Percentiles rank a stretch among this genome's conserved stretches.
These are phyloP conservation scores for Puccinia hordei DNA, from an alignment of 1,284 basidiomycete genomes.

Conservation along the genomic window DNA sequence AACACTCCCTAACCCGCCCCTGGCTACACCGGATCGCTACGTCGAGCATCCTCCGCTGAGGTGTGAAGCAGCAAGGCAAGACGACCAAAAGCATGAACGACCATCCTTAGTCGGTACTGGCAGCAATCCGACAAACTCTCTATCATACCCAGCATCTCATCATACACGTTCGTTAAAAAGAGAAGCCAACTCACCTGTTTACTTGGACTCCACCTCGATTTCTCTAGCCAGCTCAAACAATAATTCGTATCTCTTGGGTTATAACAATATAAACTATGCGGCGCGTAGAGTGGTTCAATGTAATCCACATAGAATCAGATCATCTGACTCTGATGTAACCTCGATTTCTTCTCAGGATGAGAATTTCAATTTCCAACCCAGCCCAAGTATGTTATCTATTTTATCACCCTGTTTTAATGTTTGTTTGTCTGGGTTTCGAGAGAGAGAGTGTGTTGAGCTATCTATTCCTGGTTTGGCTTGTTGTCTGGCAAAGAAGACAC, in stretches of 20 bases:
- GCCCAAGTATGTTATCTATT: neutral
- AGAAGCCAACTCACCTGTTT: conserved; percentile 46
- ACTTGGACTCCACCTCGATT: conserved; percentile 26
- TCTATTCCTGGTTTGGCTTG: neutral
- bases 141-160: conserved; percentile 1
- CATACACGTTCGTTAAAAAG: conserved; percentile 35
- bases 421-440: neutral
- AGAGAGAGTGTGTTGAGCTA: neutral
- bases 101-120: neutral
- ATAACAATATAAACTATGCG: neutral
- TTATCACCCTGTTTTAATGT: too few species aligned
- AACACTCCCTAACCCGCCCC: neutral
- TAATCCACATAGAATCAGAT: conserved; percentile 35
- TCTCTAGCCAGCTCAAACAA: conserved; percentile 28
- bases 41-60: neutral
- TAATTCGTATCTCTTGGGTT: conserved; percentile 7
- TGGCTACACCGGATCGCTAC: neutral
- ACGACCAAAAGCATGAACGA: neutral
- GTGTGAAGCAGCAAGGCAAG: neutral
- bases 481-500: neutral
- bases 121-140: conserved; percentile 4
- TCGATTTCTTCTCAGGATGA: conserved; percentile 51
- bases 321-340: conserved; percentile 41
- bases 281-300: conserved; percentile 46
- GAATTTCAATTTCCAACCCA: conserved; percentile 12